phyloP scores from a whole-genome alignment of 176 grass and related monocot genomes.

The maize (Zea mays) region Zm-B73-REFERENCE-NAM-5.0 NC_050097.1:15973501-15974000 shows the following conservation, averaged over 20 bases:
- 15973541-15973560: neutral
- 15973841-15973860: constrained; percentile 40
- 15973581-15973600: constrained; percentile 27
- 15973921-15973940: neutral
- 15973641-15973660: neutral
- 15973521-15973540: neutral
- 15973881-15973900: constrained; percentile 22
- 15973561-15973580: neutral
- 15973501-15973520: constrained; percentile 10
- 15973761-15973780: constrained; percentile 14
- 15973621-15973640: constrained; percentile 21
- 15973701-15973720: constrained; percentile 13
- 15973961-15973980: constrained; percentile 63
- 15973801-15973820: constrained; percentile 17
- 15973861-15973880: constrained; percentile 41
- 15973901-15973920: constrained; percentile 12
- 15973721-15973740: neutral
- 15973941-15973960: constrained; percentile 38
- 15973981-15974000: constrained; percentile 41
- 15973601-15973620: constrained; percentile 29
- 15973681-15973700: constrained; percentile 13
- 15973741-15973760: constrained; percentile 33
- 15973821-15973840: neutral
- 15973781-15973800: constrained; percentile 38
- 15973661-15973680: constrained; percentile 6